These are phyloP conservation scores for Nevesoporus exiguus DNA, from an alignment of 768 basidiomycete species.

Conservation along the genomic window DNA sequence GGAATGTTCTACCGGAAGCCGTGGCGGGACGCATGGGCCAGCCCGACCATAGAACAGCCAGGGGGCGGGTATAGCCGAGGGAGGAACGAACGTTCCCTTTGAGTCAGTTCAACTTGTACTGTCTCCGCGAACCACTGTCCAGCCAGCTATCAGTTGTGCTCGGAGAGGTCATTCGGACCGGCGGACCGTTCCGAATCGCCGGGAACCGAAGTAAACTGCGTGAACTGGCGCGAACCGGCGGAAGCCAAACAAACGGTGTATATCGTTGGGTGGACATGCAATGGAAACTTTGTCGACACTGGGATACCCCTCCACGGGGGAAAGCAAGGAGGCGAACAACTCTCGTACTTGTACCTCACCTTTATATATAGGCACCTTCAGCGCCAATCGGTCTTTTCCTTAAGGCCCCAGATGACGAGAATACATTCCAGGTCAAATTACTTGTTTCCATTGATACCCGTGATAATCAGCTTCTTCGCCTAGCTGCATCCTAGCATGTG, in stretches of 20 bases:
- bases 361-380: not conserved
- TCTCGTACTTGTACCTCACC: not conserved
- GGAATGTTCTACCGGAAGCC: slow-evolving; percentile 1
- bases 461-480: slow-evolving; percentile 5
- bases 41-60: not conserved
- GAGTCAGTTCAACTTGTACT: not conserved
- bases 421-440: not conserved
- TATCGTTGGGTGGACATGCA: not conserved
- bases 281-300: not conserved
- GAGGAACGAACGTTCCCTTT: not conserved
- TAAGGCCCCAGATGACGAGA: not conserved
- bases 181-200: not conserved
- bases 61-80: not conserved
- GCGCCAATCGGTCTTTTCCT: slow-evolving; percentile 1
- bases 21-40: not conserved
- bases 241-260: not conserved
- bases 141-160: too few relatives aligned
- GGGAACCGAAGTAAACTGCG: not conserved
- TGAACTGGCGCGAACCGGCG: not conserved
- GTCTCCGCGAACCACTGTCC: not conserved
- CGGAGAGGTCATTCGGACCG: not conserved
- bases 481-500: slow-evolving; percentile 1
- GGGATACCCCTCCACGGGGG: not conserved
- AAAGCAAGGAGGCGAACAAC: not conserved
- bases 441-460: not conserved